These are phyloP conservation scores for Rhynchospora pubera DNA, from an alignment of 176 grass and related monocot species.

Conservation along the genomic window DNA sequence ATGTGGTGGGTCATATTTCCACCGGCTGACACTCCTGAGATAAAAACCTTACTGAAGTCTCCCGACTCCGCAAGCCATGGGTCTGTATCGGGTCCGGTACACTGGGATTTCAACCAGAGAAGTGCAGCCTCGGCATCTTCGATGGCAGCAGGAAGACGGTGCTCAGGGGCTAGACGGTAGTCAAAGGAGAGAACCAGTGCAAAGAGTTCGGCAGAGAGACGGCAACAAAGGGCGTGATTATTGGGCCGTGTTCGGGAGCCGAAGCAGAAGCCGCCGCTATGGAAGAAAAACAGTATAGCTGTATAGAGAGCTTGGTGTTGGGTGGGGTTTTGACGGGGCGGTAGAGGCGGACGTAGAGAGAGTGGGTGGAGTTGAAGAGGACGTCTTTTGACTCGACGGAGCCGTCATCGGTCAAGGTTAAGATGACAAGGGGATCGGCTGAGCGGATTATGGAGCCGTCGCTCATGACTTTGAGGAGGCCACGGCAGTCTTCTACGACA, in stretches of 20 bases:
- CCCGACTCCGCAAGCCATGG: constrained; percentile 31
- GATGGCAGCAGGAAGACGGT: constrained; percentile 47
- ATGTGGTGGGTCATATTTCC: constrained; percentile 42
- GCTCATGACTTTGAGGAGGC: constrained; percentile 26
- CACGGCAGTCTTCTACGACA: constrained; percentile 13
- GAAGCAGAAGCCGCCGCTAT: constrained; percentile 44
- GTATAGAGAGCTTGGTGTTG: constrained; percentile 12
- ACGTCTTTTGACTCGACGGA: constrained; percentile 37
- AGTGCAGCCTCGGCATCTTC: constrained; percentile 35
- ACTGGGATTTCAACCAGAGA: constrained; percentile 33
- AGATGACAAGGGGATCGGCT: background rate
- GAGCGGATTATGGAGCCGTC: constrained; percentile 30
- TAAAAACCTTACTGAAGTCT: constrained; percentile 26
- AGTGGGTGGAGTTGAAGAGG: constrained; percentile 20
- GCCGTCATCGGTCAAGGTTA: constrained; percentile 28
- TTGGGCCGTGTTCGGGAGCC: constrained; percentile 37
- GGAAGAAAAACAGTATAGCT: constrained; percentile 34
- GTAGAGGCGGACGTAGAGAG: constrained; percentile 17
- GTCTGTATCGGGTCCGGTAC: background rate
- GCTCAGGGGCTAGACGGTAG: constrained; percentile 62
- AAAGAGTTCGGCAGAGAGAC: constrained; percentile 38
- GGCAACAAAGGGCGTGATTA: constrained; percentile 33
- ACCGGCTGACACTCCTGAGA: constrained; percentile 34
- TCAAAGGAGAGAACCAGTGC: constrained; percentile 42
- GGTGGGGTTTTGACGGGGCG: background rate